Base-by-base conservation (phyloP, 2,329 filamentous ascomycete species). In the Amauroascus niger region DNA sequence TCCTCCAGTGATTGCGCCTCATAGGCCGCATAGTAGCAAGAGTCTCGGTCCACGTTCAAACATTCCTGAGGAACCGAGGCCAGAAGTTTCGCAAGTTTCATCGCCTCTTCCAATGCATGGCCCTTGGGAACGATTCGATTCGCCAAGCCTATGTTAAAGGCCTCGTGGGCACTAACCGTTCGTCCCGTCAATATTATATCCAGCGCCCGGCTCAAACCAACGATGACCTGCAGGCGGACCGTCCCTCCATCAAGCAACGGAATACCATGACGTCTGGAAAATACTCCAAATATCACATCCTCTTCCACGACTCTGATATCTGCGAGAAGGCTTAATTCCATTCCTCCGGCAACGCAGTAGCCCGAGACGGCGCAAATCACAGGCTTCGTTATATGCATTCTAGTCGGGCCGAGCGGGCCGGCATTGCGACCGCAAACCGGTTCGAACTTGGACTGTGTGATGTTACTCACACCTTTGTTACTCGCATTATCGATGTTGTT, bases 161-260 rank as follows among this genome's bases (percentile, higher is more conserved):
- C 78, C 58, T 81, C 77, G 16, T 69, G 59, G 0, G 78, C 77
- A 0, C 57, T 58, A 0, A 81, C 75, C 0, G 70, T 60, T 0
- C 77, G 65, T 0, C 79, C 78, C 0, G 79, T 81, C 4, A 81
- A 65, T 14, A 80, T 78, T 73, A 81, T 76, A 61, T 81, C 79
- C 52, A 80, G 57, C 0, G 79, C 78, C 2, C 76, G 62, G 0
- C 77, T 76, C 0, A 80, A 66, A 0, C 79, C 78, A 20, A 81
- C 64, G 43, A 79, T 69, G 1, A 69, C 69, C 54, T 75, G 76
- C 5, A 80, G 63, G 1, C 78, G 71, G 0, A 80, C 76, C 0
- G 77, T 80, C 1, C 78, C 78, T 6, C 74, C 74, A 26, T 73
- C 78, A 40, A 79, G 74, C 22, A 79, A 62, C 3, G 76, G 76